Evolutionary conservation across 352 stramenopile genomes (phyloP), one percentile per base, ranked within the genome.

Genomic region (Phytopythium aichiense): DNA sequence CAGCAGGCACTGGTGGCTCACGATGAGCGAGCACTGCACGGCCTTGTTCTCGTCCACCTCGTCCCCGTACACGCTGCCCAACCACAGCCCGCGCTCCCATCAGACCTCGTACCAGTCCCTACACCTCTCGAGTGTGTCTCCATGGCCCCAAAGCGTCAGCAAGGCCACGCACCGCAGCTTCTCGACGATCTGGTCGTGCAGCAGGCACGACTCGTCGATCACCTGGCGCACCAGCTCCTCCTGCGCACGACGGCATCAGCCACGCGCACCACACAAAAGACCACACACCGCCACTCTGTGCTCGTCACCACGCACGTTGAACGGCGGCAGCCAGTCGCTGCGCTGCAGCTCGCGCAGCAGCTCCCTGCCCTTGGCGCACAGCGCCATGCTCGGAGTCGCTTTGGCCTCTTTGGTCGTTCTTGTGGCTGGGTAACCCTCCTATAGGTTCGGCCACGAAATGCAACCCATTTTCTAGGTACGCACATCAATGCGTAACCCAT

Each of bases 291-390:
- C 40, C 16, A 38, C 16, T 20, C 3, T 4, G 38, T 22, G 16
- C 38, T 45, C 1, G 31, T 35, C 20, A n/a, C 48, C 7, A 67
- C 82, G 56, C 68, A 94, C 91, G 68, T 97, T 97, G 75, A 96
- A 97, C 5, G 89, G 79, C 16, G 91, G 88, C 42, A 98, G 67
- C 91, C 91, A 98, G 69, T 97, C 89, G 68, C 90, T 97, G 23
- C 89, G 88, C 74, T 90, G 77, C 49, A 98, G 74, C 74, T 98
- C 91, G 55, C 87, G 85, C 59, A 98, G 71, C 43, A 98, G 71
- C 69, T 97, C 88, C 61, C 81, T 88, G 12, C 76, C 84, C 62
- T 92, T 94, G 31, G 77, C 56, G 58, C 88, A 92, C 61, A 94
- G 63, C 61, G 79, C 77, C 81, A 91, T 92, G 9, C 31, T 37